Evolutionary conservation across 73 alveolate genomes (phyloP).

Genomic region (Paramecium sonneborni): DNA sequence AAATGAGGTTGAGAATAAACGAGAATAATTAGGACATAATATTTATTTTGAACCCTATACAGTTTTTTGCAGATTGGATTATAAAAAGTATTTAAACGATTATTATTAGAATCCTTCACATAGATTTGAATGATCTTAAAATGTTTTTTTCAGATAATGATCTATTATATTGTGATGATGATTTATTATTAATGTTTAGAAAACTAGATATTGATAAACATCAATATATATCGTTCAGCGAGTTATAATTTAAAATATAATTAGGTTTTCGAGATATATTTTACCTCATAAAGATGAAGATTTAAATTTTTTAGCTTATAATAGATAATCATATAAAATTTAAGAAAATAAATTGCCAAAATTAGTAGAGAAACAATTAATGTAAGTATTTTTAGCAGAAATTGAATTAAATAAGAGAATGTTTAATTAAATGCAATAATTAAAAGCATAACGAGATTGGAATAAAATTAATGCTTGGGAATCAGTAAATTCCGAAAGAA

Average conservation of each 20-base stretch:
- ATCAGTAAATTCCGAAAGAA: neutral
- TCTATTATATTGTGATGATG: neutral
- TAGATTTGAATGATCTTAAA: neutral
- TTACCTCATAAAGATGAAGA: neutral
- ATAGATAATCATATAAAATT: neutral
- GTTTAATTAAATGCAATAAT: neutral
- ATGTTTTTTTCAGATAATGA: neutral
- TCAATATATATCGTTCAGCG: neutral
- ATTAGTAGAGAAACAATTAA: neutral
- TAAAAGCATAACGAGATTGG: neutral
- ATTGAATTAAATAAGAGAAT: neutral
- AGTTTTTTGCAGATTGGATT: neutral
- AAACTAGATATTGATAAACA: conserved; percentile 10
- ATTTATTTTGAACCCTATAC: conserved; percentile 26
- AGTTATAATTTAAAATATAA: neutral
- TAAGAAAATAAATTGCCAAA: neutral
- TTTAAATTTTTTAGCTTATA: neutral
- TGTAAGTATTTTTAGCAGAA: neutral
- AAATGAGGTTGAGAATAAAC: neutral
- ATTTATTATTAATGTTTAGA: neutral
- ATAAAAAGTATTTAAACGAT: neutral
- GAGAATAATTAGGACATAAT: conserved; percentile 10
- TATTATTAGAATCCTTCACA: neutral
- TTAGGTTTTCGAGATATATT: conserved; percentile 2
- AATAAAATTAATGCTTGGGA: neutral